These are phyloP conservation scores for Phytophthora chlamydospora DNA, from an alignment of 352 stramenopile genomes.

Conservation along the genomic window DNA sequence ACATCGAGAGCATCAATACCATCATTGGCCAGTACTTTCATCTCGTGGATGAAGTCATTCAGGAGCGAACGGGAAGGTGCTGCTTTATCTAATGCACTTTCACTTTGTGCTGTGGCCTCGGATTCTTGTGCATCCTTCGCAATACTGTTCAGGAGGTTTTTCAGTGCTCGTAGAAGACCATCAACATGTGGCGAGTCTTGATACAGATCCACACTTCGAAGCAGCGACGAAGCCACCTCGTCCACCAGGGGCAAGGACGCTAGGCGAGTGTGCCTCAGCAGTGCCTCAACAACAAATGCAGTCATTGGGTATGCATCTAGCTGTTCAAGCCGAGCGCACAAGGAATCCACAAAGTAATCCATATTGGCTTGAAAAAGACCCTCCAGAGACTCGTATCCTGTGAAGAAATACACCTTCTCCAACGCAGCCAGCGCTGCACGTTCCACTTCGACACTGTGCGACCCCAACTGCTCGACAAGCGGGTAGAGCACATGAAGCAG, in stretches of 20 bases:
- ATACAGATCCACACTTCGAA: conserved; percentile 79
- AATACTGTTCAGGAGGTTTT: conserved; percentile 61
- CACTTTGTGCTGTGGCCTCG: conserved; percentile 6
- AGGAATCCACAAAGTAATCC: conserved; percentile 88
- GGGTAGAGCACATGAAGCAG: conserved; percentile 78
- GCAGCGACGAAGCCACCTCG: conserved; percentile 72
- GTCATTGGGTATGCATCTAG: conserved; percentile 75
- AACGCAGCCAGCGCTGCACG: conserved; percentile 73
- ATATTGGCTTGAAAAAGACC: conserved; percentile 81
- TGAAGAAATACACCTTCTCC: conserved; percentile 67
- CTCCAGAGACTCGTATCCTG: conserved; percentile 61
- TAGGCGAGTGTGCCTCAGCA: conserved; percentile 68
- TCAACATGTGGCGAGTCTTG: conserved; percentile 61
- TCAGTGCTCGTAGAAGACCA: conserved; percentile 65
- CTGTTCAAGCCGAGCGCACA: conserved; percentile 74
- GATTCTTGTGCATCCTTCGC: conserved; percentile 23
- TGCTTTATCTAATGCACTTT: conserved; percentile 2
- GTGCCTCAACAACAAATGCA: conserved; percentile 73
- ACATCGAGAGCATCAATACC: conserved; percentile 32
- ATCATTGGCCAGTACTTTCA: conserved; percentile 55
- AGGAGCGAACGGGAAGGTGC: conserved; percentile 35
- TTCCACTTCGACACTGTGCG: conserved; percentile 63
- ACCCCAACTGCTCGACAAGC: conserved; percentile 86
- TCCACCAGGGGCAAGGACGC: conserved; percentile 78
- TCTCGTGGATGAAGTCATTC: conserved; percentile 65